phyloP scores from a whole-genome alignment of 2,329 filamentous ascomycete species.

The Blumeria graminis region DNA sequence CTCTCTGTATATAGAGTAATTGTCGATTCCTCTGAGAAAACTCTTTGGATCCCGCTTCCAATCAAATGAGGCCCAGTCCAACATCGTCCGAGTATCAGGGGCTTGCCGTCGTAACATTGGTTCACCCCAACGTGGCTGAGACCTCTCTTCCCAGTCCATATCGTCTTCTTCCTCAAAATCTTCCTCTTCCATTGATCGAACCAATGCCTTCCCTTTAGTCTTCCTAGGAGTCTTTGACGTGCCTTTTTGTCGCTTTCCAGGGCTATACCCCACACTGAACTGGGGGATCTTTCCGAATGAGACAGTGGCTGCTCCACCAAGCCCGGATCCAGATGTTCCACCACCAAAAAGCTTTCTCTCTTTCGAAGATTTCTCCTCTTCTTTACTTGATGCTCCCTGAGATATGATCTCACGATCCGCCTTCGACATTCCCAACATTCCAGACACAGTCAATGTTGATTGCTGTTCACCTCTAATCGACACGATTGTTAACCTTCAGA shows the following conservation, averaged over 20 bases:
- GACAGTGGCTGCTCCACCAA: not conserved
- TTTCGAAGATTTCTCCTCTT: too few relatives aligned
- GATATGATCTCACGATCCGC: not conserved
- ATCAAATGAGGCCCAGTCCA: not conserved
- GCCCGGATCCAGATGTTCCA: too few relatives aligned
- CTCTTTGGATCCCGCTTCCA: not conserved
- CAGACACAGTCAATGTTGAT: not conserved
- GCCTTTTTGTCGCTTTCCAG: not conserved
- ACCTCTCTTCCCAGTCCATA: not conserved
- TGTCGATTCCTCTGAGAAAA: not conserved
- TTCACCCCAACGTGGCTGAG: not conserved
- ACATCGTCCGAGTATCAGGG: not conserved
- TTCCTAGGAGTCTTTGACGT: not conserved
- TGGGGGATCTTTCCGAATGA: not conserved
- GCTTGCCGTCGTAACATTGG: not conserved
- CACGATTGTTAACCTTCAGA: not conserved
- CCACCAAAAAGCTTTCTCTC: too few relatives aligned
- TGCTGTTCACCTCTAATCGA: not conserved
- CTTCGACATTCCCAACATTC: not conserved
- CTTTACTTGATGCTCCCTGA: not conserved
- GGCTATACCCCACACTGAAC: not conserved
- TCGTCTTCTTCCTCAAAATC: not conserved
- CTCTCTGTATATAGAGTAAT: not conserved
- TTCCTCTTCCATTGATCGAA: not conserved
- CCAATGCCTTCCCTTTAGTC: not conserved